These are phyloP conservation scores for Tetratostichococcus sp. DNA, from an alignment of 139 green algal species.

Conservation along the genomic window DNA sequence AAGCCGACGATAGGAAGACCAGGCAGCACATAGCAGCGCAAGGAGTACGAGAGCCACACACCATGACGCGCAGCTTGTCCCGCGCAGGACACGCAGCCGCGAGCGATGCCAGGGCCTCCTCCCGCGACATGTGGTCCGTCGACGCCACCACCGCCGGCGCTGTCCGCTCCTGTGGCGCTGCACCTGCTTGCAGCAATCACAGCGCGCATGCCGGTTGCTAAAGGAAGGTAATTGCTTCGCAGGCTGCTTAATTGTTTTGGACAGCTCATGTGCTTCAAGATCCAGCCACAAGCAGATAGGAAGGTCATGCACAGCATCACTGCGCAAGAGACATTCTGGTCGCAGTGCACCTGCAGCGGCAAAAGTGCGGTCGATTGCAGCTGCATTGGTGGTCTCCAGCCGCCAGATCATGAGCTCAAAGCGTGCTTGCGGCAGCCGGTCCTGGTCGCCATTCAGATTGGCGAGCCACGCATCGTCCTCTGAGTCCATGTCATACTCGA, in stretches of 20 bases:
- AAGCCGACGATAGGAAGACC: no score
- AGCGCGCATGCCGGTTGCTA: no score
- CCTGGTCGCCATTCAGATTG: constrained; percentile 70
- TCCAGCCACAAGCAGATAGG: no score
- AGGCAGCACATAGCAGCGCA: no score
- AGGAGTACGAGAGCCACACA: no score
- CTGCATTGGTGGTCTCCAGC: constrained; percentile 78
- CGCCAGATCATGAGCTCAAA: constrained; percentile 55
- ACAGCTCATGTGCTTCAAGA: no score
- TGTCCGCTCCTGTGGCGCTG: constrained; percentile 29
- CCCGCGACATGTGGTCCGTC: constrained; percentile 57
- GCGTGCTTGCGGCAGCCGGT: constrained; percentile 38
- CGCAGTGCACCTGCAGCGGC: constrained; percentile 29
- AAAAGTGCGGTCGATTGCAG: constrained; percentile 48
- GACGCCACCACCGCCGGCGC: constrained; percentile 49
- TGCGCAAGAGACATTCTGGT: no score
- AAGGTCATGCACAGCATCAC: no score
- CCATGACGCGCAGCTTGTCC: constrained; percentile 37
- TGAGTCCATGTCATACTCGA: constrained; percentile 95
- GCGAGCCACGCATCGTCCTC: constrained; percentile 90
- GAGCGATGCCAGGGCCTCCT: constrained; percentile 60
- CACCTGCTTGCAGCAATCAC: no score
- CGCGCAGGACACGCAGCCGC: constrained; percentile 21
- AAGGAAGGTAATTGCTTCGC: no score
- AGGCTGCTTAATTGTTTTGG: no score